Conservation (phyloP, 2,329 filamentous ascomycete species). For the Cladophialophora bantiana region DNA sequence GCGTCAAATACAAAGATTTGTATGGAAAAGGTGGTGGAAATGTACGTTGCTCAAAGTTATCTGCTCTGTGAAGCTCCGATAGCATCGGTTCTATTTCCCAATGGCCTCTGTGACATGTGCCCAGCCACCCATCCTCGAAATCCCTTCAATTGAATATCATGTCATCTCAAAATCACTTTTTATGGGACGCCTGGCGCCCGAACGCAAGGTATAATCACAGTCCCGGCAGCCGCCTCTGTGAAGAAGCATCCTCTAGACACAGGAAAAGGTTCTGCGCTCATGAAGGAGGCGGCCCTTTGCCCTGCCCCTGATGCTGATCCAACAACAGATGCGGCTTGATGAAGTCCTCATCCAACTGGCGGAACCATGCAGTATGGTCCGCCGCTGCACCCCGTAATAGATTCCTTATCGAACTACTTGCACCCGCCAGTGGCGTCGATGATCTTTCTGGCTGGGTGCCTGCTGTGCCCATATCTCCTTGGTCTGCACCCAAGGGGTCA, state of each 20-base stretch:
- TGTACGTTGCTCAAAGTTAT: background rate
- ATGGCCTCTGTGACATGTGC: background rate
- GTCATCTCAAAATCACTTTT: slow-evolving; percentile 18
- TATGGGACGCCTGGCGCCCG: background rate
- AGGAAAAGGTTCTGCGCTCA: background rate
- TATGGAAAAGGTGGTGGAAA: background rate
- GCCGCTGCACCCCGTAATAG: slow-evolving; percentile 78
- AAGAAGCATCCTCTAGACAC: slow-evolving; percentile 5
- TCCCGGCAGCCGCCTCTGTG: background rate
- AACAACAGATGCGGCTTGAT: slow-evolving; percentile 91
- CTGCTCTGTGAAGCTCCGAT: background rate
- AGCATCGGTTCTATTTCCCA: background rate
- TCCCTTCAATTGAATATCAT: slow-evolving; percentile 2
- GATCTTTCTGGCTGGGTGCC: slow-evolving; percentile 34
- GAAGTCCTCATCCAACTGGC: slow-evolving; percentile 92
- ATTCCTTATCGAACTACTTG: slow-evolving; percentile 70
- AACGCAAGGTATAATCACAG: background rate
- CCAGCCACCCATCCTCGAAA: background rate
- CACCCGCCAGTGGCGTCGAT: slow-evolving; percentile 38
- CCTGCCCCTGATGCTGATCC: slow-evolving; percentile 63
- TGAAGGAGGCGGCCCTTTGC: slow-evolving; percentile 33
- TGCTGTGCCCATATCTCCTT: slow-evolving; percentile 29
- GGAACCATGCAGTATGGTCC: slow-evolving; percentile 88
- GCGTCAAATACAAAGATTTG: background rate
- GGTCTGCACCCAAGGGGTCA: slow-evolving; percentile 23